Evolutionary conservation across 1,284 basidiomycete species (phyloP).

Genomic region (Ceraceosorus bombacis): DNA sequence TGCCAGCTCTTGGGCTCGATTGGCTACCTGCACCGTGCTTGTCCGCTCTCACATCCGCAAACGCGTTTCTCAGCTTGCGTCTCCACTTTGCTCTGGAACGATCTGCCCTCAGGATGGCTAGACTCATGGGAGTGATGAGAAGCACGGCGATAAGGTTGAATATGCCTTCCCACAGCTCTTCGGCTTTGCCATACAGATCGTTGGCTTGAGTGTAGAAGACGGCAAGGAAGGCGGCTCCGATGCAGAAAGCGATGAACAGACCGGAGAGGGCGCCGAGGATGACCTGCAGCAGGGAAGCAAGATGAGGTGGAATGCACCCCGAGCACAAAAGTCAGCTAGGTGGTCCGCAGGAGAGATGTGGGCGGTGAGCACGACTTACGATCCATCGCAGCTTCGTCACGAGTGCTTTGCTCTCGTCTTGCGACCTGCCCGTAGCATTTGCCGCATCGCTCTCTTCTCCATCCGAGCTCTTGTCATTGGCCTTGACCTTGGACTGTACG

Average conservation of each 20-base stretch:
- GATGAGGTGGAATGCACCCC: background rate
- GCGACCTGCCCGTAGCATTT: too few relatives aligned
- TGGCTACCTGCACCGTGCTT: background rate
- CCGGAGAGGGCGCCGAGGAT: slow-evolving; percentile 32
- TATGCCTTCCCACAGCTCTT: slow-evolving; percentile 47
- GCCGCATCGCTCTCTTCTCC: background rate
- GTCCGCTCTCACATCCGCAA: slow-evolving; percentile 7
- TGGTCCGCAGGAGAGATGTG: too few relatives aligned
- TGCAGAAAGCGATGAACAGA: slow-evolving; percentile 34
- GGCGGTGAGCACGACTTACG: too few relatives aligned
- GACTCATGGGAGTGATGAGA: slow-evolving; percentile 45
- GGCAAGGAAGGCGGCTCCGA: slow-evolving; percentile 43
- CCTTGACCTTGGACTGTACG: slow-evolving; percentile 15
- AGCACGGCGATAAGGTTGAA: slow-evolving; percentile 43
- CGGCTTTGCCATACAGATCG: slow-evolving; percentile 53
- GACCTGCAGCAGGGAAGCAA: slow-evolving; percentile 6
- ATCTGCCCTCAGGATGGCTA: slow-evolving; percentile 42
- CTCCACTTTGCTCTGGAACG: slow-evolving; percentile 40
- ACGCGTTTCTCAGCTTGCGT: slow-evolving; percentile 36
- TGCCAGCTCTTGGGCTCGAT: background rate
- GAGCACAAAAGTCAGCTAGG: background rate
- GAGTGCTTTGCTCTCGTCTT: too few relatives aligned
- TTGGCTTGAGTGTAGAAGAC: slow-evolving; percentile 51
- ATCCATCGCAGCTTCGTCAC: too few relatives aligned
- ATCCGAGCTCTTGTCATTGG: slow-evolving; percentile 9